Conservation (phyloP, 805 yeast genomes). For the Cyberlindnera mycetangii region DNA sequence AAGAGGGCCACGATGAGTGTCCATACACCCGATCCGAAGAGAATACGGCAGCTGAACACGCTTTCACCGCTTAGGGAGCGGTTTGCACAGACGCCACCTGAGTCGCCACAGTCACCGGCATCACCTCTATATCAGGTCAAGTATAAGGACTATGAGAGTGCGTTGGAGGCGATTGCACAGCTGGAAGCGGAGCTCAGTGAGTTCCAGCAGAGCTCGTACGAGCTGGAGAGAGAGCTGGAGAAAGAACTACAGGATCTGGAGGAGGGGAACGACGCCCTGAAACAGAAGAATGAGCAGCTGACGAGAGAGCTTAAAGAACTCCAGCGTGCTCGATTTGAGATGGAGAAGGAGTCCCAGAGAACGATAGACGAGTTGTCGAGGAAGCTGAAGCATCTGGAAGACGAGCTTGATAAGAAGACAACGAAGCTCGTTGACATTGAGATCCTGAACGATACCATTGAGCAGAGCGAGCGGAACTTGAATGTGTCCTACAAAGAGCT, state of each 20-base stretch:
- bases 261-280: constrained; percentile 23
- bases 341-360: constrained; percentile 27
- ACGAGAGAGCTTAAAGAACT: constrained; percentile 27
- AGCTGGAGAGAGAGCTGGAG: constrained; percentile 44
- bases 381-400: constrained; percentile 27
- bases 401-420: constrained; percentile 31
- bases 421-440: constrained; percentile 39
- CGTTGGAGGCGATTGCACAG: constrained; percentile 36
- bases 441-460: constrained; percentile 41
- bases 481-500: constrained; percentile 32
- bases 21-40: constrained; percentile 5
- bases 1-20: not conserved
- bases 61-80: constrained; percentile 10
- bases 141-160: constrained; percentile 29
- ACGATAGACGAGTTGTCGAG: constrained; percentile 19
- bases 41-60: constrained; percentile 3
- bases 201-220: constrained; percentile 41
- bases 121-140: constrained; percentile 22
- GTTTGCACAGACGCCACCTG: constrained; percentile 5
- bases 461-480: constrained; percentile 38
- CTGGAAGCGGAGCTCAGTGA: constrained; percentile 41
- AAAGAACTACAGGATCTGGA: constrained; percentile 35
- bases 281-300: constrained; percentile 20
- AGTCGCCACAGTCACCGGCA: constrained; percentile 11
- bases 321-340: constrained; percentile 27